Evolutionary conservation across 257 asterid genomes (phyloP).

Genomic region (Scutellaria barbata): DNA sequence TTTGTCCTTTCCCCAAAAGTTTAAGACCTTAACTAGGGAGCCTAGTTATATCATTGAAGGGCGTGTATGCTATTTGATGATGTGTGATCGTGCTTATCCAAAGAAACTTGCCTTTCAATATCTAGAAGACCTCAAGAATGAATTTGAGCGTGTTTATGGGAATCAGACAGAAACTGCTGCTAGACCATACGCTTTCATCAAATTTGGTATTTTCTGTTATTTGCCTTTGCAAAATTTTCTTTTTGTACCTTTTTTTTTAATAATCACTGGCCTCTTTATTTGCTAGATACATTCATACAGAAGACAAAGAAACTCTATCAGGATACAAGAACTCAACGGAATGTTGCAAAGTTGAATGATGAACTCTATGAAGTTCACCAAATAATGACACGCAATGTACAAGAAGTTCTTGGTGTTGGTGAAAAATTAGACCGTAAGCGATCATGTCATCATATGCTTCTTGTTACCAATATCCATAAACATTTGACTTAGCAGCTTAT

Average conservation of each 20-base stretch:
- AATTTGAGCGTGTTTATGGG: conserved; percentile 83
- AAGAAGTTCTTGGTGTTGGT: conserved; percentile 98
- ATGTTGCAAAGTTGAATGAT: conserved; percentile 87
- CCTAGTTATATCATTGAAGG: conserved; percentile 91
- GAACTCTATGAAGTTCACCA: conserved; percentile 99
- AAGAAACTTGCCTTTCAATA: conserved; percentile 94
- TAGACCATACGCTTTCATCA: conserved; percentile 95
- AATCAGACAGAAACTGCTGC: conserved; percentile 97
- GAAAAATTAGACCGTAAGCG: conserved; percentile 96
- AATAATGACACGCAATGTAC: conserved; percentile 98
- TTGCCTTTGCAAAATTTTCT: conserved; percentile 18
- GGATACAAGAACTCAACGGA: conserved; percentile 94
- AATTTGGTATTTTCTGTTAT: conserved; percentile 64
- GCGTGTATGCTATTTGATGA: conserved; percentile 85
- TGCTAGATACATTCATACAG: conserved; percentile 83
- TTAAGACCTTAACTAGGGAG: conserved; percentile 54
- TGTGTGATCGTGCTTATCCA: conserved; percentile 96
- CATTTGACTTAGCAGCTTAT: neutral
- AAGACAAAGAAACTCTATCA: conserved; percentile 91
- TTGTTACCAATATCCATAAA: neutral
- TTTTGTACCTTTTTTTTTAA: neutral
- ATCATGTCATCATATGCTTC: neutral
- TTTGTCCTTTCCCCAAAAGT: too few species aligned
- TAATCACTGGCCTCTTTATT: conserved; percentile 23
- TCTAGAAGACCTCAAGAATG: conserved; percentile 93